A percentile compares a stretch with the other conserved stretches of the same genome.
phyloP scores from a whole-genome alignment of 805 yeast genomes.

The Limtongia smithiae region DNA sequence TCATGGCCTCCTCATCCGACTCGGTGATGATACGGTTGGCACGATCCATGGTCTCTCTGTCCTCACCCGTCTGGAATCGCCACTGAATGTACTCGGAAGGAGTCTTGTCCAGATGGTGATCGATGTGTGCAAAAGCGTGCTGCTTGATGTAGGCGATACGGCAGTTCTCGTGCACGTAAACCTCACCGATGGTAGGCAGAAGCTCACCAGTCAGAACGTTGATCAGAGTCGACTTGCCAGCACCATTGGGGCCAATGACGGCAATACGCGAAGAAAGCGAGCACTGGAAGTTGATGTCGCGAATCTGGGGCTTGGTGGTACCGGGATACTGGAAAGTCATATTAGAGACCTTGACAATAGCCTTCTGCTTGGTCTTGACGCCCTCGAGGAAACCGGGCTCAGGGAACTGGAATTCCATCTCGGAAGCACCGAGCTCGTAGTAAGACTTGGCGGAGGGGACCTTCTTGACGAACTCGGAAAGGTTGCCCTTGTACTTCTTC shows the following conservation, averaged over 20 bases:
- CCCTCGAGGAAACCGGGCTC: conserved; percentile 99
- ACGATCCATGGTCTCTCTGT: conserved; percentile 99
- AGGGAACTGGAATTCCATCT: conserved; percentile 94
- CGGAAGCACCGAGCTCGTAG: conserved; percentile 98
- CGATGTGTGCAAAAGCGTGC: conserved; percentile 99
- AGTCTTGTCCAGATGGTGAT: conserved; percentile 97
- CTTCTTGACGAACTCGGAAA: conserved; percentile 96
- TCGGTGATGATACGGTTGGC: conserved; percentile 98
- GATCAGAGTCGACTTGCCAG: conserved; percentile 99
- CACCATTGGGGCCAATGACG: conserved; percentile 99
- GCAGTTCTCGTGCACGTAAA: conserved; percentile 98
- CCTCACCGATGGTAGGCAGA: conserved; percentile 97
- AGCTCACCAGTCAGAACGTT: conserved; percentile 99
- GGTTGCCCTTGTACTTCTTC: conserved; percentile 99
- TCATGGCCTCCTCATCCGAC: conserved; percentile 96
- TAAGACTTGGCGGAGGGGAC: conserved; percentile 98
- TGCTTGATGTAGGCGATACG: conserved; percentile 99
- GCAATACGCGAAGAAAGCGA: conserved; percentile 99
- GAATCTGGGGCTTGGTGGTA: conserved; percentile 91
- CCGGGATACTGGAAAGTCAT: conserved; percentile 99
- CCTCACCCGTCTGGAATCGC: conserved; percentile 99
- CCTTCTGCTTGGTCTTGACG: conserved; percentile 99
- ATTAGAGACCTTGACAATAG: conserved; percentile 95
- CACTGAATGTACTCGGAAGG: conserved; percentile 99
- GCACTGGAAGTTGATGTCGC: conserved; percentile 94